Evolutionary conservation across 2,329 filamentous ascomycete species (phyloP).

Genomic region (Calonectria pteridis): DNA sequence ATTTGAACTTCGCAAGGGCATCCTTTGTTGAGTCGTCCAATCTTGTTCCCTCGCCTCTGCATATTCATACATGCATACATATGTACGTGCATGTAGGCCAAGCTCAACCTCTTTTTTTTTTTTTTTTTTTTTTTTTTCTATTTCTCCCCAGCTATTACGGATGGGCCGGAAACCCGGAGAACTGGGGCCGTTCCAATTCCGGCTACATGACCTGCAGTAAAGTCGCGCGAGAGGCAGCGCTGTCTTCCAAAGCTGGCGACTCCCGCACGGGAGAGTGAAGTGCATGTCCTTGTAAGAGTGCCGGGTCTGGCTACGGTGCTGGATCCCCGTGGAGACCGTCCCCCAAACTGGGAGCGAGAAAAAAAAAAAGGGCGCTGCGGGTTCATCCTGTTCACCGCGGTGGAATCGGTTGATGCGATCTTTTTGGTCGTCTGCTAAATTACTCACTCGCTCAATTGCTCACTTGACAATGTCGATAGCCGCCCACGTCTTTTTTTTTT

Average conservation of each 20-base stretch:
- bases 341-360: neutral
- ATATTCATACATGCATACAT: neutral
- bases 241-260: neutral
- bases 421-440: neutral
- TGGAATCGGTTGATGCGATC: neutral
- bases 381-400: slow-evolving; percentile 25
- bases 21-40: slow-evolving; percentile 15
- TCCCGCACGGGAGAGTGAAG: neutral
- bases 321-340: neutral
- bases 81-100: neutral
- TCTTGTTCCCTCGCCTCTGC: slow-evolving; percentile 1
- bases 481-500: slow-evolving; percentile 8
- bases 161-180: slow-evolving; percentile 17
- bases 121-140: neutral
- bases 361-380: slow-evolving; percentile 9
- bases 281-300: neutral
- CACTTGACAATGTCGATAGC: slow-evolving; percentile 18
- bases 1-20: neutral
- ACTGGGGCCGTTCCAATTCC: neutral
- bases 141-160: slow-evolving; percentile 7
- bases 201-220: slow-evolving; percentile 21
- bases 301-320: neutral
- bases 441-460: slow-evolving; percentile 4
- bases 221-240: slow-evolving; percentile 3
- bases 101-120: neutral